A percentile compares a stretch with the other conserved stretches of the same genome.
Conservation (phyloP, 495 filamentous ascomycete species). For the Aspergillus haitiensis region DNA sequence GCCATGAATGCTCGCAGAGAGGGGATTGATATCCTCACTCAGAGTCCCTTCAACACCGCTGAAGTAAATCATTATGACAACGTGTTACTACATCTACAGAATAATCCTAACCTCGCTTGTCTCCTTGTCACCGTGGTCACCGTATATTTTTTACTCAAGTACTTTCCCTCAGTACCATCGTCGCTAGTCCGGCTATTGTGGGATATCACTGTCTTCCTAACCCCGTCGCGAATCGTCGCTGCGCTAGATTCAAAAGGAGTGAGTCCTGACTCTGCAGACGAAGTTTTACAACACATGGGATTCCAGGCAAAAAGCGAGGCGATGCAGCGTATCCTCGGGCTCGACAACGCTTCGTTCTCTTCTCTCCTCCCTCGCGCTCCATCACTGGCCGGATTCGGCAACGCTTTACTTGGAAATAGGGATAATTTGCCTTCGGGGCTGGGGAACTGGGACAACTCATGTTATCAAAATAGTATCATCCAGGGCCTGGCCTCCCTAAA, state of each 20-base stretch:
- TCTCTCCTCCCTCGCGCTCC: constrained; percentile 49
- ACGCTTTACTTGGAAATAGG: constrained; percentile 39
- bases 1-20: constrained; percentile 46
- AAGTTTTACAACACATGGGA: constrained; percentile 25
- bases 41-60: constrained; percentile 32
- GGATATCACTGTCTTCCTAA: constrained; percentile 62
- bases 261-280: constrained; percentile 26
- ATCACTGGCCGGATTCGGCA: constrained; percentile 44
- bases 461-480: constrained; percentile 96
- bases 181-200: constrained; percentile 47
- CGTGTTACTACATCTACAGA: constrained; percentile 28
- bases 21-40: constrained; percentile 36
- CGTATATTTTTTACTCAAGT: constrained; percentile 31
- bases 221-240: constrained; percentile 60
- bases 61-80: constrained; percentile 40
- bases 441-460: constrained; percentile 91
- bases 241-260: constrained; percentile 52
- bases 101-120: constrained; percentile 31
- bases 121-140: constrained; percentile 26
- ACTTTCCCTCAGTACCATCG: constrained; percentile 32
- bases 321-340: constrained; percentile 64
- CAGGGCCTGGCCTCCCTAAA: constrained; percentile 79
- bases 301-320: constrained; percentile 61
- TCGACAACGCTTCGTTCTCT: constrained; percentile 57
- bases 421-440: constrained; percentile 66